phyloP scores from a whole-genome alignment of 345 rosid genomes.

The Excoecaria cochinchinensis region DNA sequence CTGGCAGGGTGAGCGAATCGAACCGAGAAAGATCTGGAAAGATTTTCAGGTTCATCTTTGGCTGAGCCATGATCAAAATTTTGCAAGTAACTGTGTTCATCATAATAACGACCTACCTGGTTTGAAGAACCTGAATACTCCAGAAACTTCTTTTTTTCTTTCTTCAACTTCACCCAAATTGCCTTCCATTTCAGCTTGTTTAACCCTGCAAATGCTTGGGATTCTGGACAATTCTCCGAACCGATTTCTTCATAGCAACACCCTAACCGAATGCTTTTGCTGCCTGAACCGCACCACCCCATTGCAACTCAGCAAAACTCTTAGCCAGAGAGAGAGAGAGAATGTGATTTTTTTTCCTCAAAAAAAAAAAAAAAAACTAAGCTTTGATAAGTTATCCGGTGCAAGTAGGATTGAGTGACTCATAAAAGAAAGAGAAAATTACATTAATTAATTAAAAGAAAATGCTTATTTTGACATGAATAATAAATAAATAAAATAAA shows the following conservation, averaged over 20 bases:
- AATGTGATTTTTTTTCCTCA: too few species aligned
- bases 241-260: neutral
- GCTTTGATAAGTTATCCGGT: too few species aligned
- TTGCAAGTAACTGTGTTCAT: slow-evolving; percentile 37
- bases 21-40: slow-evolving; percentile 45
- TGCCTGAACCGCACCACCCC: slow-evolving; percentile 20
- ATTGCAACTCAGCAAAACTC: neutral
- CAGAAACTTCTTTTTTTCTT: slow-evolving; percentile 34
- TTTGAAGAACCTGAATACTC: slow-evolving; percentile 10
- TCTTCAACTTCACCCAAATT: slow-evolving; percentile 40
- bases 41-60: slow-evolving; percentile 43
- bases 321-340: too few species aligned
- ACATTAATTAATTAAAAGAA: too few species aligned
- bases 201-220: neutral
- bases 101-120: slow-evolving; percentile 24
- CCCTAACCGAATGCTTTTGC: neutral
- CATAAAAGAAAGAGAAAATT: too few species aligned
- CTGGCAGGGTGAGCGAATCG: slow-evolving; percentile 41
- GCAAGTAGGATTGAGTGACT: too few species aligned
- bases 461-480: too few species aligned
- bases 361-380: too few species aligned
- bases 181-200: slow-evolving; percentile 35
- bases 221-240: neutral
- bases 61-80: slow-evolving; percentile 51
- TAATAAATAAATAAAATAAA: too few species aligned